Conservation (phyloP, 176 grass and related monocot species). For the Calamus simplicifolius region DNA sequence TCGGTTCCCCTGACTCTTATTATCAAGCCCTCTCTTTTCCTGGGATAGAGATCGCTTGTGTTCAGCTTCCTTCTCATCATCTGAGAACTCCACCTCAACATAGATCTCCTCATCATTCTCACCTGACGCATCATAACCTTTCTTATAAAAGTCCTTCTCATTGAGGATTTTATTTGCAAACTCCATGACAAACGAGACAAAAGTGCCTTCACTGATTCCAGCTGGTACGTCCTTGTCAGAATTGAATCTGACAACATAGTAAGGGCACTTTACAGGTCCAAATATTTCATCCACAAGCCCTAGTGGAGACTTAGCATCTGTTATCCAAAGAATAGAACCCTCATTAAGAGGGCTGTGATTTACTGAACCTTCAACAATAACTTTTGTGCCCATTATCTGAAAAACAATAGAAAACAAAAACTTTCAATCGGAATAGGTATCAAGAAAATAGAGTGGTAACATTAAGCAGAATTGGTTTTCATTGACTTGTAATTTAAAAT, state of each 20-base stretch:
- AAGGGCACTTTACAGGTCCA: constrained; percentile 85
- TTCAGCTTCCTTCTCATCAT: constrained; percentile 82
- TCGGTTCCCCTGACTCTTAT: constrained; percentile 30
- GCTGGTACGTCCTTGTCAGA: constrained; percentile 51
- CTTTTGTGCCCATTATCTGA: constrained; percentile 66
- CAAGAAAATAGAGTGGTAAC: too few relatives aligned
- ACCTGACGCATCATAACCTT: constrained; percentile 76
- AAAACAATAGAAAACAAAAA: constrained; percentile 3
- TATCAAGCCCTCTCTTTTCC: constrained; percentile 44
- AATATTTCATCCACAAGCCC: constrained; percentile 86
- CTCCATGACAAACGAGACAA: constrained; percentile 60
- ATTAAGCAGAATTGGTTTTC: too few relatives aligned
- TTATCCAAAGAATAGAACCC: constrained; percentile 92
- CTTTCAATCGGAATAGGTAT: neutral
- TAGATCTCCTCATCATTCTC: constrained; percentile 38
- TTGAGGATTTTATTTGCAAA: constrained; percentile 79
- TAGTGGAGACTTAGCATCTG: constrained; percentile 48
- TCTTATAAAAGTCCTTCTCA: constrained; percentile 57
- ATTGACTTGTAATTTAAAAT: too few relatives aligned
- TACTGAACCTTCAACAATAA: constrained; percentile 80
- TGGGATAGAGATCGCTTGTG: constrained; percentile 45
- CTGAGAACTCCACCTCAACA: constrained; percentile 77
- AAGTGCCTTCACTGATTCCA: constrained; percentile 53
- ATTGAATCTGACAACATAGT: constrained; percentile 81
- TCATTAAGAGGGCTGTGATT: constrained; percentile 77